Base-by-base conservation (phyloP, 441 rosid genomes). In the Dalechampia spathulata region DNA sequence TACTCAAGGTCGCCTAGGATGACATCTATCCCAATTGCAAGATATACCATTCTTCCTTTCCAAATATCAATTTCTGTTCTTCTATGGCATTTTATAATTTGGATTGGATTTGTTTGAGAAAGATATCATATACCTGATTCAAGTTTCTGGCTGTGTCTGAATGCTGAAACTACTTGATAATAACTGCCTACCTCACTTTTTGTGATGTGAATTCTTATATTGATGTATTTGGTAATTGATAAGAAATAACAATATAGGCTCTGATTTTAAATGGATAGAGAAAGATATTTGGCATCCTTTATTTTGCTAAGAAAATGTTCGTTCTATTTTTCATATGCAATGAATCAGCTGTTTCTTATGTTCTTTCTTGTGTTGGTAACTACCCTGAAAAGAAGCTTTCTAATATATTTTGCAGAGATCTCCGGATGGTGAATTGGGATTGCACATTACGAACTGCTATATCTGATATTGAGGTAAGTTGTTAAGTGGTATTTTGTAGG, bases 401-500 rank as follows among this genome's bases (percentile, higher is more conserved):
- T 58, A 7, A 50, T 78, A 45, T 56, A 53, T 51, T 70, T 65
- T 64, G 72, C 80, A 87, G 96, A 80, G 97, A 83, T 68, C 34
- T 78, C 42, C 86, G 95, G 32, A 77, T 93, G 55, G 97, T 89
- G 61, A 87, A 90, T 63, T 89, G 99, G 97, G 96, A 87, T 69
- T 90, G 90, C 69, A 70, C 83, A 44, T 72, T 93, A 49, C 74
- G 80, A 66, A 89, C 97, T 42, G 99, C 95, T 28, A 77, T 93
- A 65, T 93, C 99, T 62, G 96, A 93, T 48, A 81, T 80, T 63
- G 96, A 89, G 85, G 99, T 85, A 70, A 74, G 74, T 45, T 57
- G 20, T 66, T 39, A 25, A 43, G 28, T 55, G 58, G 21, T 39
- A 41, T 65, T 19, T 55, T 64, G 49, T 37, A 50, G 38, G 32